Base-by-base conservation (phyloP, 164 flowering plant genomes). In the Santalum album region DNA sequence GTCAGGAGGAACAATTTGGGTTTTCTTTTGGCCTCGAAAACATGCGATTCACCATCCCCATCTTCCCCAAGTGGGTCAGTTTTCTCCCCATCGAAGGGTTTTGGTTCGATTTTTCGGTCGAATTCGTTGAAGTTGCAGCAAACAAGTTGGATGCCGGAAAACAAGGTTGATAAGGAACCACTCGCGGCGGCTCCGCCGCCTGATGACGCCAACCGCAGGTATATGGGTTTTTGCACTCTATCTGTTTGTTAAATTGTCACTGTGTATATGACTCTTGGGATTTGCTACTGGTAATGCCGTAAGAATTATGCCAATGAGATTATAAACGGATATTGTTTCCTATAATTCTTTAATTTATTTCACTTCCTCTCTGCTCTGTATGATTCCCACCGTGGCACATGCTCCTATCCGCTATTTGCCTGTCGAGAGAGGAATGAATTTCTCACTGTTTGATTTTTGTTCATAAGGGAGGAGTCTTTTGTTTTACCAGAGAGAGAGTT, bases 401-500 rank as follows among this genome's bases (percentile, higher is more conserved):
- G 34, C 34, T 3, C 34, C 34, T 29, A 29, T n/a, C n/a, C n/a
- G n/a, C n/a, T n/a, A n/a, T n/a, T n/a, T n/a, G n/a, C 6, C 2
- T 45, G 25, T 21, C 1, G 11, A 20, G 25, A 20, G 49, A 15
- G 3, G 25, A 6, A 22, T 11, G 1, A 10, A 7, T 20, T 20
- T 22, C 49, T 45, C 49, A 20, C 24, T 50, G 35, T 26, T 25
- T 6, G 34, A 48, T 48, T 48, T 25, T 50, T 20, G 25, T 45
- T 20, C 3, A 54, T 55, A n/a, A 39, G 18, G 34, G 78, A 67
- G 42, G 67, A 59, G 9, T 43, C 61, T 0, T 25, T 24, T 10
- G 58, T 43, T 9, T 67, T 78, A 15, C 49, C 44, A 1, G 67
- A 64, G 2, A 67, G 63, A 14, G 87, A 82, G 70, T 70, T 82